phyloP scores from a whole-genome alignment of 2,329 filamentous ascomycete genomes.

The Chrysoporthe puriensis region DNA sequence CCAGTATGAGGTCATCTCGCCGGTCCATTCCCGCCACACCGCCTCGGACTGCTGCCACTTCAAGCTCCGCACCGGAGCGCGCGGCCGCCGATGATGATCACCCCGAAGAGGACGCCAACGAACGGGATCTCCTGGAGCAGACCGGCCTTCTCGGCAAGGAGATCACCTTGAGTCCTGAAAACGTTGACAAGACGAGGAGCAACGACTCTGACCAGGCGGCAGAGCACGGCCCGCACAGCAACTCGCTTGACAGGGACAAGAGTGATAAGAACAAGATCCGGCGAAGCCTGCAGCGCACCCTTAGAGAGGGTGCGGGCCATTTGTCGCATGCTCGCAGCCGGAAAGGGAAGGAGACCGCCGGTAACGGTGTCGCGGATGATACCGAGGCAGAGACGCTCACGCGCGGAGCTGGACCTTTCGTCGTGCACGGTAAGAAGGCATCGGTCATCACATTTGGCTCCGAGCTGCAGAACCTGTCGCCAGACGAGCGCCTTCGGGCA shows the following conservation, averaged over 20 bases:
- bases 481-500: constrained; percentile 72
- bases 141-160: constrained; percentile 63
- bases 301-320: constrained; percentile 77
- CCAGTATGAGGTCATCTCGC: constrained; percentile 45
- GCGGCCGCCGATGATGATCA: constrained; percentile 39
- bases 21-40: constrained; percentile 39
- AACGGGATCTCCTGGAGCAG: constrained; percentile 69
- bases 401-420: constrained; percentile 85
- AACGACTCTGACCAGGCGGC: constrained; percentile 47
- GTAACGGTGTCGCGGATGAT: constrained; percentile 60
- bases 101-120: constrained; percentile 64
- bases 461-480: constrained; percentile 80
- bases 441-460: constrained; percentile 94
- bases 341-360: constrained; percentile 74
- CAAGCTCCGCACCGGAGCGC: constrained; percentile 38
- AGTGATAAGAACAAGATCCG: constrained; percentile 71
- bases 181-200: constrained; percentile 44
- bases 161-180: constrained; percentile 46
- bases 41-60: constrained; percentile 37
- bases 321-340: constrained; percentile 71
- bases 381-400: constrained; percentile 69
- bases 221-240: constrained; percentile 32
- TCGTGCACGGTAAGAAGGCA: constrained; percentile 96
- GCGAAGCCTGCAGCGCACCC: constrained; percentile 84
- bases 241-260: constrained; percentile 51